Evolutionary conservation across 2,329 filamentous ascomycete species (phyloP), one percentile per base, ranked within the genome.

Genomic region (Hymenotorrendiella dingleyae): DNA sequence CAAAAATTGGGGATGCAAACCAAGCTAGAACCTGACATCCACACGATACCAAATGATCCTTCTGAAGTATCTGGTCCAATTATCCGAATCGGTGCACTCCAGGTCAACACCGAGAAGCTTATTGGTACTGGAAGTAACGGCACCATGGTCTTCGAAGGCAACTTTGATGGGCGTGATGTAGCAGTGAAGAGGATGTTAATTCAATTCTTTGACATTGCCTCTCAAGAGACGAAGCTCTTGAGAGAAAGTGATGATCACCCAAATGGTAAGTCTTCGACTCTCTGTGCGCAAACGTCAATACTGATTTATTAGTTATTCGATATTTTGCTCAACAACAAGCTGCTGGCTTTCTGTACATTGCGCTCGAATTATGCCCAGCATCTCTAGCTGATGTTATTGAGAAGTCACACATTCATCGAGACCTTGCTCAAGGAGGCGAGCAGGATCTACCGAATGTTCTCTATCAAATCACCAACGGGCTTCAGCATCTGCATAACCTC

Each of bases 181-280:
- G 93, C 93, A 1, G 88, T 98, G 36, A 98, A 98, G 71, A 81
- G 93, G 24, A 94, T 98, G 88, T 72, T 97, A 47, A 87, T 91
- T 24, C 87, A 95, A 54, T 96, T 96, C 57, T 96, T 90, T 61
- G 91, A 95, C 52, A 86, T 98, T 54, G 93, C 93, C 0, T 89
- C 87, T 9, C 89, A 95, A 57, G 93, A 98, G 66, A 94, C 95
- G 1, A 84, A 84, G 47, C 72, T 97, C 40, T 68, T 98, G 9
- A 78, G 94, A 47, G 89, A 96, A 63, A 96, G 90, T 58, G 93
- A 98, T 54, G 86, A 96, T 56, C 93, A 98, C 58, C 83, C 85
- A 10, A 97, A 98, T 62, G 78, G 77, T 80, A 68, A 49, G 65
- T 54, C 17, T 16, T 34, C 14, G 17, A 32, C 7, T n/a, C 14